These are phyloP conservation scores for Blastocystis sp. DNA, from an alignment of 352 stramenopile genomes.

Conservation along the genomic window DNA sequence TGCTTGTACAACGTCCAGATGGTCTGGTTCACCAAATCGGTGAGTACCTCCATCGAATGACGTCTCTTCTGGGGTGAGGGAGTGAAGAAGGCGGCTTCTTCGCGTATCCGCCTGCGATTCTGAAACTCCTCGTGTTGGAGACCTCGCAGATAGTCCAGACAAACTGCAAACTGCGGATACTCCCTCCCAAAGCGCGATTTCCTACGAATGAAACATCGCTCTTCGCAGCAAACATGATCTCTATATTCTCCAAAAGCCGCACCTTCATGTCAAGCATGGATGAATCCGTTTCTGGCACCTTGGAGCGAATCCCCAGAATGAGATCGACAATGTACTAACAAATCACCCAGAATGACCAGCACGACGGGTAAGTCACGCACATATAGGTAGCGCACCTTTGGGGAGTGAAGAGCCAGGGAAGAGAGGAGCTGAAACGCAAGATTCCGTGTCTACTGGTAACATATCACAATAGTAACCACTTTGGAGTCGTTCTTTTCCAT, in stretches of 20 bases:
- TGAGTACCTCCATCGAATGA: constrained; percentile 36
- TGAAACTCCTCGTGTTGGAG: not conserved
- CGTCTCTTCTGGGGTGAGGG: not conserved
- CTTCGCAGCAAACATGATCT: constrained; percentile 6
- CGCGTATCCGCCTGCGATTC: constrained; percentile 5
- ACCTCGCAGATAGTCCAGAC: not conserved
- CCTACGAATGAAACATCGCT: not conserved
- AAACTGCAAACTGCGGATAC: constrained; percentile 54
- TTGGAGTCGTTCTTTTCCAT: constrained; percentile 38
- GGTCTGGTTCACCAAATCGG: constrained; percentile 15
- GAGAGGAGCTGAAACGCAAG: constrained; percentile 53
- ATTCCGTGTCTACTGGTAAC: constrained; percentile 34
- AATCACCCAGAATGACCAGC: not conserved
- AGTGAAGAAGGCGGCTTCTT: not conserved
- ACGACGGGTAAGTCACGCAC: not conserved
- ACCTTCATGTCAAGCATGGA: constrained; percentile 22
- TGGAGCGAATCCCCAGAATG: constrained; percentile 7
- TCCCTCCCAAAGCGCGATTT: constrained; percentile 6
- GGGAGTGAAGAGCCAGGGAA: constrained; percentile 31
- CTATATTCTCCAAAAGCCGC: constrained; percentile 3
- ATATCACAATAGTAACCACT: not conserved
- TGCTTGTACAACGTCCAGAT: constrained; percentile 35
- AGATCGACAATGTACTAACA: constrained; percentile 30
- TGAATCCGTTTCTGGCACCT: constrained; percentile 12
- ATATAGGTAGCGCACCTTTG: constrained; percentile 48